Evolutionary conservation across 2,329 filamentous ascomycete species (phyloP).

Genomic region (Calcarisporium arbuscula): DNA sequence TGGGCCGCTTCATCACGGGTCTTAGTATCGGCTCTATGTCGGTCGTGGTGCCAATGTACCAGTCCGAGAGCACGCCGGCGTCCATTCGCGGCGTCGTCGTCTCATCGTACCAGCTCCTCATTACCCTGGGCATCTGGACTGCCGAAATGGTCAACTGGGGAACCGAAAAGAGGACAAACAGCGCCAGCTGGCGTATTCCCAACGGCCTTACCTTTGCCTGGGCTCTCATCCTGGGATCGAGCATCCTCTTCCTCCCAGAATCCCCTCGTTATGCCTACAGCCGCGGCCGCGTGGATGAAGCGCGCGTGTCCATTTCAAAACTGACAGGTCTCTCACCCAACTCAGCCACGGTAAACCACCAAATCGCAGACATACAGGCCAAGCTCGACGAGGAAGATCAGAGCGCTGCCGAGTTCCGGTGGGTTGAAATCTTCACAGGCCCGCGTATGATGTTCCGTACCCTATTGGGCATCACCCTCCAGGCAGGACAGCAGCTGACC

Average conservation of each 20-base stretch:
- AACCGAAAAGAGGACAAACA: constrained; percentile 39
- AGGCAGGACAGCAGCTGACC: constrained; percentile 62
- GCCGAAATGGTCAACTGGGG: constrained; percentile 56
- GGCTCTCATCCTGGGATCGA: constrained; percentile 44
- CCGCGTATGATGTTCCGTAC: constrained; percentile 61
- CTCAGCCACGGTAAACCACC: constrained; percentile 33
- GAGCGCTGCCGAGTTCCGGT: constrained; percentile 38
- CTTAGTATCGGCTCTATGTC: constrained; percentile 59
- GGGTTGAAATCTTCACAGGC: constrained; percentile 59
- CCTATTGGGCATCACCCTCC: constrained; percentile 53
- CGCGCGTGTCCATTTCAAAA: constrained; percentile 39
- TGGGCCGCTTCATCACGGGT: constrained; percentile 60
- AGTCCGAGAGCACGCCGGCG: constrained; percentile 58
- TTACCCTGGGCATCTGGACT: constrained; percentile 60
- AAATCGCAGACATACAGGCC: constrained; percentile 45
- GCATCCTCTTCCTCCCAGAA: constrained; percentile 49
- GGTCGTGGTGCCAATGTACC: constrained; percentile 62
- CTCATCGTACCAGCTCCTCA: constrained; percentile 61
- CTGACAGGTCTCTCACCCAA: constrained; percentile 36
- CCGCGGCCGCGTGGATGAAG: constrained; percentile 39
- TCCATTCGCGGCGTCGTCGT: constrained; percentile 59
- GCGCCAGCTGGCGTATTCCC: constrained; percentile 57
- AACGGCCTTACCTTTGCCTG: constrained; percentile 50
- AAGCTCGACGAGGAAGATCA: constrained; percentile 43
- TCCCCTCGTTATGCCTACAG: constrained; percentile 46